phyloP scores from a whole-genome alignment of 768 basidiomycete genomes.

The Pulveroboletus sp. region DNA sequence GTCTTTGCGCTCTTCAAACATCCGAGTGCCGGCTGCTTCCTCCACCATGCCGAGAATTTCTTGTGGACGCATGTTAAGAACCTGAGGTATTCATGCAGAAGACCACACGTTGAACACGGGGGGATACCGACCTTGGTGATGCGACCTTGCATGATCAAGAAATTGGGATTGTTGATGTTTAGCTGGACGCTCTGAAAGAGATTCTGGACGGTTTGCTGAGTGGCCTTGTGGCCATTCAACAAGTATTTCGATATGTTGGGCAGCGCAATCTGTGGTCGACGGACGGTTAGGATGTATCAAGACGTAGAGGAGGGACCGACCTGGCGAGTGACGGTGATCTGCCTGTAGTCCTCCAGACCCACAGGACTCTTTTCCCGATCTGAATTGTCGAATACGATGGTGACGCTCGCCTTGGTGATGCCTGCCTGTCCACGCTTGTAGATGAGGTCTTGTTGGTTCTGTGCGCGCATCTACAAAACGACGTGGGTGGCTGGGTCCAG shows the following conservation, averaged over 20 bases:
- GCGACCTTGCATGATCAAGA: conserved; percentile 98
- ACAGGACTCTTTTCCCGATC: conserved; percentile 80
- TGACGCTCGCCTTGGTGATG: conserved; percentile 94
- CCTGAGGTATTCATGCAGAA: conserved; percentile 31
- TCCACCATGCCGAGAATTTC: conserved; percentile 99
- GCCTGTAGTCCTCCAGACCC: conserved; percentile 72
- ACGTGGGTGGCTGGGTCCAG: not conserved
- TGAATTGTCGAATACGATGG: conserved; percentile 98
- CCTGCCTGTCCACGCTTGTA: conserved; percentile 99
- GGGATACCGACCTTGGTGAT: conserved; percentile 79
- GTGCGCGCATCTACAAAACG: conserved; percentile 75
- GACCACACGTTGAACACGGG: not conserved
- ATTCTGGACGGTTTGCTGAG: conserved; percentile 79
- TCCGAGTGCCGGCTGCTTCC: conserved; percentile 96
- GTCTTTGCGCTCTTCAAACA: conserved; percentile 99
- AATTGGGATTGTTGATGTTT: conserved; percentile 99
- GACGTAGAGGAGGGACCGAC: conserved; percentile 38
- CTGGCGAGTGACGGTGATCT: conserved; percentile 97
- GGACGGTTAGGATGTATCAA: not conserved
- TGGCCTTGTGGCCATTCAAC: conserved; percentile 90
- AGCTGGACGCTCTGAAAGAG: conserved; percentile 96
- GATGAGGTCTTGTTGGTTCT: conserved; percentile 95
- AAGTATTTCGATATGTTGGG: conserved; percentile 95
- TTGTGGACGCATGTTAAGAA: conserved; percentile 96
- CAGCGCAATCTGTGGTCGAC: conserved; percentile 69